Evolutionary conservation across 2,329 filamentous ascomycete species (phyloP), one percentile per base, ranked within the genome.

Genomic region (Falciphora oryzae): DNA sequence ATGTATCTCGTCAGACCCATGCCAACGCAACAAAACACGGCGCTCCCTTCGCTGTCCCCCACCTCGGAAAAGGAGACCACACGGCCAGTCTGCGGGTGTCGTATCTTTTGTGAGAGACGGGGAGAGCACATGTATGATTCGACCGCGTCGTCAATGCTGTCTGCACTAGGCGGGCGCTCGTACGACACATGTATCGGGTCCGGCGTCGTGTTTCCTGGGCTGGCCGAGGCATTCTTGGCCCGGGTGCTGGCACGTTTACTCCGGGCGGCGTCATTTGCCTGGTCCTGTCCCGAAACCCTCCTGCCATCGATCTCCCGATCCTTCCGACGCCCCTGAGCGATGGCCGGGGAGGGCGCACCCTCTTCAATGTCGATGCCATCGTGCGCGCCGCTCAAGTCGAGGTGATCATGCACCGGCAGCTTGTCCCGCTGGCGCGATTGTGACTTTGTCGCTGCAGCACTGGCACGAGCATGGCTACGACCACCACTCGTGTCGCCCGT

Each of bases 1-100:
- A 99, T 91, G 74, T 95, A 99, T 76, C 95, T 86, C 14, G 95
- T 99, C 71, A 99, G 77, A 0, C 95, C 95, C 95, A 99, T 99
- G 27, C 95, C 95, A 3, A 99, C 93, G 72, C 95, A 99, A 74
- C 95, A 96, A 70, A 99, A 93, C 2, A 99, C 92, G 3, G 93
- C 94, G 69, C 90, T 94, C 1, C 95, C 95, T 58, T 94, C 87
- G 0, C 93, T 88, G 74, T 98, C 93, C 18, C 95, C 95, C 3
- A 99, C 95, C 75, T 99, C 95, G 0, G 94, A 98, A 73, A 97
- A 99, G 0, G 93, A 96, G 69, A 99, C 97, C 3, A 90, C 83
- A 22, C 95, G 87, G 1, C 93, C 93, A 0, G 91, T 96, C 65
- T 91, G 89, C 0, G 93, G 92, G 75, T 97, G 92, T 28, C 83